phyloP scores from a whole-genome alignment of 345 rosid species.

The Raphanus raphanistrum region DNA sequence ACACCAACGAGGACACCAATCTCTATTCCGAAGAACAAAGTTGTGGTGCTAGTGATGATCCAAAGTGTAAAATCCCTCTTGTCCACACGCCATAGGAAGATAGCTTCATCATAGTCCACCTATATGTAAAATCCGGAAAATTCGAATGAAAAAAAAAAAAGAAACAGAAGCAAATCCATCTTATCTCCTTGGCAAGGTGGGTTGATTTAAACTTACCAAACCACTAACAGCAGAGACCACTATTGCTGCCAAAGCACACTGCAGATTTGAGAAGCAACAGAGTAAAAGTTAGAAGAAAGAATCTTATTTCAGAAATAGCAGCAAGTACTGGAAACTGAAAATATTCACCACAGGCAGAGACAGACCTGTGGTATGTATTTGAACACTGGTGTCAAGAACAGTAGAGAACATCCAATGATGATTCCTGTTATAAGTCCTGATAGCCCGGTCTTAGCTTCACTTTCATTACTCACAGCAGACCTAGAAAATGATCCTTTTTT shows the following conservation, averaged over 20 bases:
- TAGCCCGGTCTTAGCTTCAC: constrained; percentile 92
- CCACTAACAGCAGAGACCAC: constrained; percentile 91
- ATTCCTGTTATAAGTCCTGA: constrained; percentile 81
- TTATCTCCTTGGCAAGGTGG: neutral
- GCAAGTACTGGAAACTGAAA: no score
- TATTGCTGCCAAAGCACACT: constrained; percentile 98
- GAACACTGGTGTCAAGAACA: constrained; percentile 83
- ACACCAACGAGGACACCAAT: constrained; percentile 98
- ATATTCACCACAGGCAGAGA: neutral
- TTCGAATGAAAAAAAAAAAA: neutral
- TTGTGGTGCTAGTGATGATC: constrained; percentile 72
- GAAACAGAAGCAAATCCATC: neutral
- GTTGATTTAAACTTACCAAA: constrained; percentile 59
- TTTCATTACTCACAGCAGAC: constrained; percentile 97
- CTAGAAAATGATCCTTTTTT: constrained; percentile 86
- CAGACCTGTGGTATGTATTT: constrained; percentile 67
- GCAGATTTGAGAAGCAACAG: constrained; percentile 31
- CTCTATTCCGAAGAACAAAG: constrained; percentile 92
- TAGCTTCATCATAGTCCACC: constrained; percentile 95
- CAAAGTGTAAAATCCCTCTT: constrained; percentile 98
- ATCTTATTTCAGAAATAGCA: no score
- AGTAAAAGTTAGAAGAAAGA: constrained; percentile 9
- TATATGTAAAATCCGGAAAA: constrained; percentile 41
- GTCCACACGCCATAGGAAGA: constrained; percentile 89
- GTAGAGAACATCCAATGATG: constrained; percentile 79